Evolutionary conservation across 768 basidiomycete genomes (phyloP).

Genomic region (Podaxis sp.): DNA sequence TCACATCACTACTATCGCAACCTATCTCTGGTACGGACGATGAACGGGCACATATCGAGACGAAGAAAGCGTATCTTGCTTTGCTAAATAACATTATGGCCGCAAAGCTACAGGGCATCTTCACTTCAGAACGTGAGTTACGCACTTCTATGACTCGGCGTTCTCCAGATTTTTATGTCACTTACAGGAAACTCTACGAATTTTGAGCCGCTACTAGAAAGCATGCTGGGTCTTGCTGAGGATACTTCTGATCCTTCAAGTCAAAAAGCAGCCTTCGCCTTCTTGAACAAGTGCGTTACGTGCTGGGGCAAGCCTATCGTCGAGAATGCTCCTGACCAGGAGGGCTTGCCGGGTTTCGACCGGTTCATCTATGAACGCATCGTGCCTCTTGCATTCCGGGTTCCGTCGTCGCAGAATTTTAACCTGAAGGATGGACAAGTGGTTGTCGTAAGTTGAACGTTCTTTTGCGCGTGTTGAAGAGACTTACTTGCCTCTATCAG

Average conservation of each 20-base stretch:
- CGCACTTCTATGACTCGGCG: background rate
- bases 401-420: slow-evolving; percentile 77
- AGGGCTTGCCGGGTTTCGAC: slow-evolving; percentile 83
- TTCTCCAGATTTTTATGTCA: slow-evolving; percentile 1
- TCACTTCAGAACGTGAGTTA: slow-evolving; percentile 83
- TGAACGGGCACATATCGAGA: slow-evolving; percentile 70
- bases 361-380: slow-evolving; percentile 87
- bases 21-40: slow-evolving; percentile 89
- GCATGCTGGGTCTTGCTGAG: slow-evolving; percentile 68
- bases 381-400: slow-evolving; percentile 78
- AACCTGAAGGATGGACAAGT: slow-evolving; percentile 89
- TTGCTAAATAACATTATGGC: slow-evolving; percentile 81
- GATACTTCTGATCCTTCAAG: slow-evolving; percentile 74
- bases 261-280: slow-evolving; percentile 78
- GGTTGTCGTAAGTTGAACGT: slow-evolving; percentile 62
- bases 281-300: slow-evolving; percentile 68
- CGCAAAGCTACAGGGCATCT: slow-evolving; percentile 78
- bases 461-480: background rate
- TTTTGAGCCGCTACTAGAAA: slow-evolving; percentile 76
- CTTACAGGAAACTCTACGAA: slow-evolving; percentile 45
- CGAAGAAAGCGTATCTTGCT: slow-evolving; percentile 85
- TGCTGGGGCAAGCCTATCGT: slow-evolving; percentile 59
- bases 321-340: slow-evolving; percentile 33
- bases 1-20: slow-evolving; percentile 75
- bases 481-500: slow-evolving; percentile 36